Percentiles rank a stretch among this genome's conserved stretches.
Evolutionary conservation across 2,329 filamentous ascomycete species (phyloP).

Genomic region (Pezicula carpinea): DNA sequence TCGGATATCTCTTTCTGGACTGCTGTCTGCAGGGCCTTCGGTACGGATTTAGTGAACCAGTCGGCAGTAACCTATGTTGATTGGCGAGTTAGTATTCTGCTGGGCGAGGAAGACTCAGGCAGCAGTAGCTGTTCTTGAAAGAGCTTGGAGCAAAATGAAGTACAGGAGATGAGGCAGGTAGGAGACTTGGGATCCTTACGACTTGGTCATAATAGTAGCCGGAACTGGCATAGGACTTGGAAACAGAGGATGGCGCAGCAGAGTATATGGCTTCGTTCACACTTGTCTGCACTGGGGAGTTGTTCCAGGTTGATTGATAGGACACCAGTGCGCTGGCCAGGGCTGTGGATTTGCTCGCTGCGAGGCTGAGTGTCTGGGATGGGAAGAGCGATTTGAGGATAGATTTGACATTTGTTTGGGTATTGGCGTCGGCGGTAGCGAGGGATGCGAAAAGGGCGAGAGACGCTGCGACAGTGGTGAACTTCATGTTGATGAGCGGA

Average conservation of each 20-base stretch:
- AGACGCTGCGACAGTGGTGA: conserved; percentile 4
- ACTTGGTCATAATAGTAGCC: conserved; percentile 11
- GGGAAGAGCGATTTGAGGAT: conserved; percentile 17
- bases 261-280: conserved; percentile 15
- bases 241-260: conserved; percentile 13
- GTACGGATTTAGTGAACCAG: conserved; percentile 21
- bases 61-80: conserved; percentile 1
- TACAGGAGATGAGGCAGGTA: no score
- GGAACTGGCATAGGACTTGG: conserved; percentile 7
- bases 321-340: conserved; percentile 14
- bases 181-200: background rate
- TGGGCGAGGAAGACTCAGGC: no score
- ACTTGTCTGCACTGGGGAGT: conserved; percentile 13
- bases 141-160: no score
- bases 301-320: conserved; percentile 12
- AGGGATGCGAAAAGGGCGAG: conserved; percentile 8
- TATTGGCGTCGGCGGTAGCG: conserved; percentile 4
- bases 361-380: conserved; percentile 11
- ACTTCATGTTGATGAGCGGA: conserved; percentile 14
- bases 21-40: conserved; percentile 12
- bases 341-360: conserved; percentile 15
- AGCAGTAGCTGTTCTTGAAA: no score
- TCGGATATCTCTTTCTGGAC: conserved; percentile 10
- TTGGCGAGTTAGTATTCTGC: no score
- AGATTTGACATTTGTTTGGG: conserved; percentile 7